A percentile compares a stretch with the other conserved stretches of the same genome.
Evolutionary conservation across 2,329 filamentous ascomycete genomes (phyloP).

Genomic region (Passalora sequoiae): DNA sequence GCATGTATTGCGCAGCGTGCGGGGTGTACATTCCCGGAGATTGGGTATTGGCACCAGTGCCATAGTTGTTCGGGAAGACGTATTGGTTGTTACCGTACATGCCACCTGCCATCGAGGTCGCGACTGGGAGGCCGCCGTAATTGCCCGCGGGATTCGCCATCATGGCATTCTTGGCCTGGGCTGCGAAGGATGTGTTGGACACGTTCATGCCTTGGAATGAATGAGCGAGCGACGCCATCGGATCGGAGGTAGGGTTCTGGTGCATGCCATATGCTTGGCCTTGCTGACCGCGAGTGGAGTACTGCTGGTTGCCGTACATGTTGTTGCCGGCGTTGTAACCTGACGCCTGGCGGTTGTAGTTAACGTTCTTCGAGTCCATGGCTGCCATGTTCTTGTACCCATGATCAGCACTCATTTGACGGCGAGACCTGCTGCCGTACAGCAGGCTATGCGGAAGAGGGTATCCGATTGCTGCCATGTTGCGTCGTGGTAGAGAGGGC

Average conservation of each 20-base stretch:
- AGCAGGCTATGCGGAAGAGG: slow-evolving; percentile 15
- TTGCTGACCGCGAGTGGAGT: slow-evolving; percentile 27
- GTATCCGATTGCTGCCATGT: slow-evolving; percentile 15
- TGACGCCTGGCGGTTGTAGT: slow-evolving; percentile 29
- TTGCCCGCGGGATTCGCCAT: slow-evolving; percentile 27
- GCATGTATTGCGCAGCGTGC: slow-evolving; percentile 39
- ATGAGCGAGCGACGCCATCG: slow-evolving; percentile 36
- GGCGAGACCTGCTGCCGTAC: slow-evolving; percentile 16
- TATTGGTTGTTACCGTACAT: slow-evolving; percentile 34
- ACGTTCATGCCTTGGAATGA: slow-evolving; percentile 39
- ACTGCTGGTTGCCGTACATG: slow-evolving; percentile 30
- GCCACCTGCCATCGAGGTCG: slow-evolving; percentile 27
- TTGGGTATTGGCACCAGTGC: slow-evolving; percentile 27
- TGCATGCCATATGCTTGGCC: slow-evolving; percentile 34
- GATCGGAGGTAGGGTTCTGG: slow-evolving; percentile 28
- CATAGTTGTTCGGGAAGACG: slow-evolving; percentile 31
- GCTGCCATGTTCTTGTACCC: slow-evolving; percentile 28
- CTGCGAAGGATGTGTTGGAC: slow-evolving; percentile 32
- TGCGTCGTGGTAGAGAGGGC: slow-evolving; percentile 7
- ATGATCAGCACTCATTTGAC: slow-evolving; percentile 19
- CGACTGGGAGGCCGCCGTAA: slow-evolving; percentile 28
- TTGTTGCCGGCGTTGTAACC: slow-evolving; percentile 28
- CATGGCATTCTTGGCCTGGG: slow-evolving; percentile 34
- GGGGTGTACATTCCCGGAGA: slow-evolving; percentile 44
- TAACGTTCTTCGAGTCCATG: slow-evolving; percentile 33